Conservation (phyloP, 305 asterid species). For the Fraxinus sp. region DNA sequence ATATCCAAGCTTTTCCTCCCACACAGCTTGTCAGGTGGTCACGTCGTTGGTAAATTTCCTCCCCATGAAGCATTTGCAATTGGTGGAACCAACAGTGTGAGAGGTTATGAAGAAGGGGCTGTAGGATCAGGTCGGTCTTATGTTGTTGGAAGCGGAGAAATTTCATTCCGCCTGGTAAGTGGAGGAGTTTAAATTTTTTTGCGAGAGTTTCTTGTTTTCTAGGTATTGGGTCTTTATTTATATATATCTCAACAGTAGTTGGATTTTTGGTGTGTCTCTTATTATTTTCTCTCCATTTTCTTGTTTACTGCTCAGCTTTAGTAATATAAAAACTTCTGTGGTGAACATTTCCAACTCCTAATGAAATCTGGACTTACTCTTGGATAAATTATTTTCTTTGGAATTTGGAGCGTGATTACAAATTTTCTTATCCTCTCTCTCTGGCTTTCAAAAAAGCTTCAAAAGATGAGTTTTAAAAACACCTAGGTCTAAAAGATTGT, state of each 20-base stretch:
- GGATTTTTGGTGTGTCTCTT: neutral
- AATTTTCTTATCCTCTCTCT: neutral
- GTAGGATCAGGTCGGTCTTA: constrained; percentile 93
- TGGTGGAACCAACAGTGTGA: constrained; percentile 94
- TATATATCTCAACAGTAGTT: neutral
- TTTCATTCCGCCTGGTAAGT: constrained; percentile 84
- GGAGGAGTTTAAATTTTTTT: constrained; percentile 10
- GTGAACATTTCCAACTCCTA: neutral
- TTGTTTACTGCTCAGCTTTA: neutral
- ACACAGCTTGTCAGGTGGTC: constrained; percentile 83
- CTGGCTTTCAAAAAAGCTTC: neutral
- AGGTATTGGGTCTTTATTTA: neutral
- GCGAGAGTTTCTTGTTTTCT: neutral
- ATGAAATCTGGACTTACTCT: neutral
- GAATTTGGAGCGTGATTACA: neutral
- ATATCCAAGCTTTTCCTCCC: constrained; percentile 5
- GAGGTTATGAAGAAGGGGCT: constrained; percentile 95
- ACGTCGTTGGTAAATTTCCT: constrained; percentile 81
- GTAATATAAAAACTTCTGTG: neutral
- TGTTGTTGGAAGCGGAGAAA: constrained; percentile 80
- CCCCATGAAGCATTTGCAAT: constrained; percentile 96
- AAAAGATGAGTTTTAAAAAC: neutral
- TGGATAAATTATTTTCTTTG: neutral
- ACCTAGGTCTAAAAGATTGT: neutral
- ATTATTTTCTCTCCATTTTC: neutral